These are phyloP conservation scores for Quercus cerris DNA, from an alignment of 306 rosid species.

Conservation along the genomic window DNA sequence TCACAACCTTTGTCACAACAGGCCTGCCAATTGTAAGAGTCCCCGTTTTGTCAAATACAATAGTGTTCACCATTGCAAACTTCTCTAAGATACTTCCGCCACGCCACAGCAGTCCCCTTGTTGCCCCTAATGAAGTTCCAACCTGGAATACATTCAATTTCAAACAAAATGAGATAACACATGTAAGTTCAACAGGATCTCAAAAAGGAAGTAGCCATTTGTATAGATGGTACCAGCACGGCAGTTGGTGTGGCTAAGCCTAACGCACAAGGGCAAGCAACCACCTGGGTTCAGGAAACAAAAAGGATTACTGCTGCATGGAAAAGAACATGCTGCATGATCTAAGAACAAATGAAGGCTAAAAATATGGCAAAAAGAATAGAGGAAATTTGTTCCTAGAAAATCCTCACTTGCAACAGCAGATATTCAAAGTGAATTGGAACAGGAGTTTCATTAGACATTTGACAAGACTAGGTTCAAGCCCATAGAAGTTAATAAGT, in stretches of 20 bases:
- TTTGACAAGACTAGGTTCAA: not conserved
- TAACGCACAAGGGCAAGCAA: constrained; percentile 99
- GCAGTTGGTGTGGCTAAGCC: constrained; percentile 99
- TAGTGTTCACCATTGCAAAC: constrained; percentile 77
- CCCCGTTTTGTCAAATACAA: constrained; percentile 97
- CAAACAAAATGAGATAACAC: constrained; percentile 10
- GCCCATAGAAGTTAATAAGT: not conserved
- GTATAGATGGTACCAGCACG: constrained; percentile 69
- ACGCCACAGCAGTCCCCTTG: constrained; percentile 83
- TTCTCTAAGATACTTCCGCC: constrained; percentile 91
- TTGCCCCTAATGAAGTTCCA: constrained; percentile 97
- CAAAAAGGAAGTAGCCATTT: constrained; percentile 6
- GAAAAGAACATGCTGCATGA: not conserved
- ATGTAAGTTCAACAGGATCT: constrained; percentile 5
- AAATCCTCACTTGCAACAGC: not conserved
- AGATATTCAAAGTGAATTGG: not conserved
- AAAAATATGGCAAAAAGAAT: not conserved
- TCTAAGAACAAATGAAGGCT: not conserved
- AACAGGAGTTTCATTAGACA: not conserved
- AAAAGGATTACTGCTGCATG: constrained; percentile 1
- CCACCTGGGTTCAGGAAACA: constrained; percentile 53
- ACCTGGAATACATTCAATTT: constrained; percentile 52
- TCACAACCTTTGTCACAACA: constrained; percentile 73
- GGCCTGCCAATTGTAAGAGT: constrained; percentile 94
- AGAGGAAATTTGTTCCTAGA: not conserved